Base-by-base conservation (phyloP, 2,329 filamentous ascomycete species). In the Lecanosticta acicola region DNA sequence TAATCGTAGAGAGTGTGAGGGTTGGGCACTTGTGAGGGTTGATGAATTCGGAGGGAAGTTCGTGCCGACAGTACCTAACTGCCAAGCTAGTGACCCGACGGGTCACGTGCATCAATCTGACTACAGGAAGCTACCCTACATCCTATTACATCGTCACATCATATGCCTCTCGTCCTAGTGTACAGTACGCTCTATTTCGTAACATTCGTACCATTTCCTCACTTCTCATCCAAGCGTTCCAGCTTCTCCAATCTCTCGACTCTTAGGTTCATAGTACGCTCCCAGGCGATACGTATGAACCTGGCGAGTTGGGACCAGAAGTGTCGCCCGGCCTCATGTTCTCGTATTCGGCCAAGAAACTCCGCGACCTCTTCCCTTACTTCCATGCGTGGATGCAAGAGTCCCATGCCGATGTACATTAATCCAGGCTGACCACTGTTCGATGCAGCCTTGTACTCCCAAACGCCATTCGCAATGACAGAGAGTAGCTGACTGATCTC, bases 291-390 rank as follows among this genome's bases (percentile, higher is more conserved):
- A 68, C 91, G 94, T 57, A 90, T 84, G 63, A 96, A 98, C 36
- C 87, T 77, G 47, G 89, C 93, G 39, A 98, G 71, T 21, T 81
- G 80, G 54, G 78, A 81, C 87, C 91, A 98, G 77, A 93, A 97
- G 68, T 97, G 88, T 60, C 89, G 79, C 1, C 93, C 93, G 8
- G 89, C 93, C 61, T 94, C 85, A 67, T 98, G 91, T 46, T 84
- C 82, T 55, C 82, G 79, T 44, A 98, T 82, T 17, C 89, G 78
- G 56, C 91, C 88, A 17, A 98, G 68, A 29, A 98, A 70, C 50
- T 86, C 86, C 1, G 87, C 84, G 2, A 87, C 86, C 45, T 81
- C 81, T 57, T 84, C 70, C 29, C 93, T 78, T 9, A 96, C 90
- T 41, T 88, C 84, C 29, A 77, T 75, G 54, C 90, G 82, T 45